A percentile compares a stretch with the other conserved stretches of the same genome.
Evolutionary conservation across 1,139 yeast genomes (phyloP).

Genomic region (Debaryomyces sp.): DNA sequence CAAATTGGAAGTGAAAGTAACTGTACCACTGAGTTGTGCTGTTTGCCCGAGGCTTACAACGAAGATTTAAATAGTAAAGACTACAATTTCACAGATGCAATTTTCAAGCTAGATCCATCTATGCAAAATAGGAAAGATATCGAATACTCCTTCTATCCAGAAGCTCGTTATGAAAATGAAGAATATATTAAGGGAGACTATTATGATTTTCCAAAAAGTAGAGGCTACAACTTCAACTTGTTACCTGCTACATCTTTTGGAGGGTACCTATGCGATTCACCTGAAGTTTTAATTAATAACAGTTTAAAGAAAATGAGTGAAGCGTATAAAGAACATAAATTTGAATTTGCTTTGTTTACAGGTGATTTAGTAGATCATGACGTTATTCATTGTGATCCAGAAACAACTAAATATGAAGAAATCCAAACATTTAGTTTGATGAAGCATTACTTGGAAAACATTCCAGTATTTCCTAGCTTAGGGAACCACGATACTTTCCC

Average conservation of each 20-base stretch:
- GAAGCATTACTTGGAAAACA: constrained; percentile 53
- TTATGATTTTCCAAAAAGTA: constrained; percentile 36
- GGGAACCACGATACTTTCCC: constrained; percentile 81
- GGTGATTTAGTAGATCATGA: constrained; percentile 73
- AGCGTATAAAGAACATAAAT: constrained; percentile 35
- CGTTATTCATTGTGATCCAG: constrained; percentile 45
- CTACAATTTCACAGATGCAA: constrained; percentile 38
- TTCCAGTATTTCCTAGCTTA: constrained; percentile 65
- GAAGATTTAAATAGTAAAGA: constrained; percentile 26
- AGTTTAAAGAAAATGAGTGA: constrained; percentile 52
- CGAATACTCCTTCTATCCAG: constrained; percentile 32
- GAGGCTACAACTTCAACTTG: constrained; percentile 45
- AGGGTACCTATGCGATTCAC: constrained; percentile 64
- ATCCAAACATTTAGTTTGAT: constrained; percentile 51
- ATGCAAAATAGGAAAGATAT: constrained; percentile 14
- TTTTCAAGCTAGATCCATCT: constrained; percentile 20
- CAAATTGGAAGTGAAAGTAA: constrained; percentile 61
- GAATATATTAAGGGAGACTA: constrained; percentile 40
- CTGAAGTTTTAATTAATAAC: constrained; percentile 58
- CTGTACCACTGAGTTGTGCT: constrained; percentile 55
- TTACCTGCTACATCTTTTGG: constrained; percentile 65
- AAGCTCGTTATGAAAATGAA: constrained; percentile 39
- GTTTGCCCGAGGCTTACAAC: constrained; percentile 43
- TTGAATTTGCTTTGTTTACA: constrained; percentile 66
- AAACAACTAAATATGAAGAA: constrained; percentile 57